Evolutionary conservation across 2,329 filamentous ascomycete species (phyloP).

Genomic region (Podosphaera fusca): DNA sequence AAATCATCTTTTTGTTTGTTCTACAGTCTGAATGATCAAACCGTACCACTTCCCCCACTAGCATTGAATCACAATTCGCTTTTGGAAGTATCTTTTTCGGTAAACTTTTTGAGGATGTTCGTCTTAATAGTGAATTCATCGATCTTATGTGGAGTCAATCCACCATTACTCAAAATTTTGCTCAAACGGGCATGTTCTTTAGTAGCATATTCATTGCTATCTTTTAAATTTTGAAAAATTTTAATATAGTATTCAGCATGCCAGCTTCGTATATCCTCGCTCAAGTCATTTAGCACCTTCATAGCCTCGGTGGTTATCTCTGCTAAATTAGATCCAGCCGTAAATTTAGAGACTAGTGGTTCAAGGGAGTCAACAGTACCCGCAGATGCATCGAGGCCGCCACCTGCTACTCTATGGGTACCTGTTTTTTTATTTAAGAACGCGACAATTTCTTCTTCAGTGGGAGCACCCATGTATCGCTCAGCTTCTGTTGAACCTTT

Average conservation of each 20-base stretch:
- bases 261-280: slow-evolving; percentile 40
- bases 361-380: slow-evolving; percentile 69
- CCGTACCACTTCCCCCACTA: slow-evolving; percentile 1
- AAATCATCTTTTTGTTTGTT: background rate
- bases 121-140: slow-evolving; percentile 71
- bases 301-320: slow-evolving; percentile 48
- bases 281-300: slow-evolving; percentile 42
- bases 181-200: slow-evolving; percentile 73
- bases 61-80: slow-evolving; percentile 1
- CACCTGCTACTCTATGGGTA: slow-evolving; percentile 63
- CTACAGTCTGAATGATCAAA: slow-evolving; percentile 1
- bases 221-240: slow-evolving; percentile 63
- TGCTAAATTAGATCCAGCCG: slow-evolving; percentile 31
- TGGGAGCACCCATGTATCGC: slow-evolving; percentile 52
- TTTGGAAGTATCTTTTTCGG: slow-evolving; percentile 29
- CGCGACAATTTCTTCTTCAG: slow-evolving; percentile 49
- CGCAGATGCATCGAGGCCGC: slow-evolving; percentile 52
- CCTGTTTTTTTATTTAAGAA: slow-evolving; percentile 80
- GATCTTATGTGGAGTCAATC: slow-evolving; percentile 61
- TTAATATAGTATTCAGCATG: slow-evolving; percentile 88
- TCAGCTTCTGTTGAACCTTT: slow-evolving; percentile 53
- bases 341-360: slow-evolving; percentile 49
- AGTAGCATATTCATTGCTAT: slow-evolving; percentile 53
- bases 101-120: slow-evolving; percentile 70
- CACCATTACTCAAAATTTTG: slow-evolving; percentile 65